phyloP scores from a whole-genome alignment of 2,329 filamentous ascomycete genomes.

The Neonectria magnoliae region DNA sequence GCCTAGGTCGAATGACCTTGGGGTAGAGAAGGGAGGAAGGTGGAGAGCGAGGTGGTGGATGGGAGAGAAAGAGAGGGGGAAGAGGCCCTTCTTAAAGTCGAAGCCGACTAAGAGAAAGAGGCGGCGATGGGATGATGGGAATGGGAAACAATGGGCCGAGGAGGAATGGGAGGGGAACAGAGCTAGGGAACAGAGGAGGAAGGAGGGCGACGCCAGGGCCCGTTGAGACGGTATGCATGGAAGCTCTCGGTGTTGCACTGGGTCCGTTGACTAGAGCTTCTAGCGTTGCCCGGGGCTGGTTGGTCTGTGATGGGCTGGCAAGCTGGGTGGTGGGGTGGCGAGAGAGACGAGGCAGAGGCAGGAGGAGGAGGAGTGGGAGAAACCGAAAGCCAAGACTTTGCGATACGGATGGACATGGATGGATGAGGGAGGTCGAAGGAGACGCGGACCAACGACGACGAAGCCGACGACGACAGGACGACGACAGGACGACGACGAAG shows the following conservation, averaged over 20 bases:
- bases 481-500: slow-evolving; percentile 17
- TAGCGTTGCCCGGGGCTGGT: slow-evolving; percentile 18
- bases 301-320: slow-evolving; percentile 6
- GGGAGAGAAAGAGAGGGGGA: slow-evolving; percentile 18
- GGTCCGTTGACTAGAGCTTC: slow-evolving; percentile 21
- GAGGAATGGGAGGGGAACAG: neutral
- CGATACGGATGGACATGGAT: slow-evolving; percentile 38
- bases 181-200: neutral
- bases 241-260: slow-evolving; percentile 25
- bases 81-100: slow-evolving; percentile 34
- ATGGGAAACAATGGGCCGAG: slow-evolving; percentile 25
- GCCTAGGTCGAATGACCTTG: slow-evolving; percentile 31
- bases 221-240: slow-evolving; percentile 9
- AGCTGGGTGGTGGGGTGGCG: slow-evolving; percentile 6
- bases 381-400: slow-evolving; percentile 31
- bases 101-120: slow-evolving; percentile 17
- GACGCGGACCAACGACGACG: slow-evolving; percentile 11
- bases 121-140: slow-evolving; percentile 20
- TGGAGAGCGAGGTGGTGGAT: slow-evolving; percentile 10
- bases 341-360: neutral
- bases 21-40: slow-evolving; percentile 7
- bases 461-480: slow-evolving; percentile 6
- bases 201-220: neutral
- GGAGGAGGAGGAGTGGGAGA: neutral
- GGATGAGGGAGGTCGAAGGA: slow-evolving; percentile 34